A percentile compares a stretch with the other conserved stretches of the same genome.
Evolutionary conservation across 768 basidiomycete genomes (phyloP).

Genomic region (Rhizopogon vesiculosus): DNA sequence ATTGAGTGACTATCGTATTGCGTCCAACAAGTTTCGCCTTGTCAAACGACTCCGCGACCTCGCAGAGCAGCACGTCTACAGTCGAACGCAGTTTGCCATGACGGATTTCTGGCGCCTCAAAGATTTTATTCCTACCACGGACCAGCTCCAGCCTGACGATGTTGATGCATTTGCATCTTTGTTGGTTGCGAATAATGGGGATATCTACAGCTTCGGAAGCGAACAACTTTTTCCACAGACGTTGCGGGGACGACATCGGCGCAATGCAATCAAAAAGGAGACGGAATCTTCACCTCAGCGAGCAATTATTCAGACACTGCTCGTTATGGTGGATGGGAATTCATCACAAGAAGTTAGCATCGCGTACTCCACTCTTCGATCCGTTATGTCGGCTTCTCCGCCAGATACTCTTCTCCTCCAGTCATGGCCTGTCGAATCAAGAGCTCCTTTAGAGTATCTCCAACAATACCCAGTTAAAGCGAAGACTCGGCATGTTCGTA

Average conservation of each 20-base stretch:
- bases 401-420: constrained; percentile 23
- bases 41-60: constrained; percentile 60
- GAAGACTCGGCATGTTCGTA: constrained; percentile 23
- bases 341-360: constrained; percentile 44
- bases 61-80: constrained; percentile 33
- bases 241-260: constrained; percentile 33
- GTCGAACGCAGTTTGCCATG: constrained; percentile 43
- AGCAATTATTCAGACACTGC: constrained; percentile 47
- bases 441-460: constrained; percentile 44
- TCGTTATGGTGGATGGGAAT: constrained; percentile 54
- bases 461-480: constrained; percentile 38
- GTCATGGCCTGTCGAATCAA: constrained; percentile 36
- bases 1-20: constrained; percentile 55
- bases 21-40: constrained; percentile 73
- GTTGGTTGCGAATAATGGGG: constrained; percentile 53
- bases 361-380: constrained; percentile 65
- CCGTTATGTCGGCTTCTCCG: constrained; percentile 39
- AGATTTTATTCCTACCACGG: constrained; percentile 57
- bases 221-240: constrained; percentile 42
- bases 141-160: constrained; percentile 60
- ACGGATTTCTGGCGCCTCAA: constrained; percentile 84
- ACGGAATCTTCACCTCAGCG: constrained; percentile 34
- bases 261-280: constrained; percentile 10
- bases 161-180: constrained; percentile 69
- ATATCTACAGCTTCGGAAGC: constrained; percentile 55